Evolutionary conservation across 176 grass and related monocot genomes (phyloP).

Genomic region (Calamus simplicifolius): DNA sequence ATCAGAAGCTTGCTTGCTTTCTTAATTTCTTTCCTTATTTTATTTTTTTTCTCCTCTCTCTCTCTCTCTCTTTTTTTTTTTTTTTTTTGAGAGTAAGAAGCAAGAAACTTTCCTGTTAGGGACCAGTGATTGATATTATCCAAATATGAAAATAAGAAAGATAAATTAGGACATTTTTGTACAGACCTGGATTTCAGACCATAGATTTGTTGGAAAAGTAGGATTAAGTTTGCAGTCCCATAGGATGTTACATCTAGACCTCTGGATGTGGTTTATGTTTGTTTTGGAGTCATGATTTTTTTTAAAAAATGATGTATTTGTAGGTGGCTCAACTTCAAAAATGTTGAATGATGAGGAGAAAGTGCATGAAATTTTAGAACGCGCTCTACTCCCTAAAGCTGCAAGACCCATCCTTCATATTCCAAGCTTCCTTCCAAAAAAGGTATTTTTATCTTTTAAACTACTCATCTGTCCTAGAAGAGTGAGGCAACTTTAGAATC

Average conservation of each 20-base stretch:
- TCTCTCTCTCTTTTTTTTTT: too few species aligned
- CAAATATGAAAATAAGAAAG: too few species aligned
- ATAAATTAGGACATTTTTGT: too few species aligned
- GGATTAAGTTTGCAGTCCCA: too few species aligned
- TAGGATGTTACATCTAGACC: neutral
- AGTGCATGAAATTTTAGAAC: conserved; percentile 55
- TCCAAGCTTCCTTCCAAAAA: conserved; percentile 47
- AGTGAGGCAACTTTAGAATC: neutral
- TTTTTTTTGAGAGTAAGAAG: too few species aligned
- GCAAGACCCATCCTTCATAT: conserved; percentile 11
- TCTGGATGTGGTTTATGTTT: neutral
- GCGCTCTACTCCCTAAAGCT: conserved; percentile 22
- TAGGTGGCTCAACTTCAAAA: conserved; percentile 42
- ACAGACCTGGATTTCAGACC: too few species aligned
- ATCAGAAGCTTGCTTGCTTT: too few species aligned
- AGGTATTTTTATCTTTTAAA: conserved; percentile 6
- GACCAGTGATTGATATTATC: too few species aligned
- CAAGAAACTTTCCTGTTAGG: too few species aligned
- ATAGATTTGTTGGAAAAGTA: too few species aligned
- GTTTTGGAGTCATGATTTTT: neutral
- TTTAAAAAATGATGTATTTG: neutral
- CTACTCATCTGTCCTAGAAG: neutral
- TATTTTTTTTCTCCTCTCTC: too few species aligned
- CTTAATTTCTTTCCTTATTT: too few species aligned
- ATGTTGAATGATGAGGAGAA: conserved; percentile 36